Evolutionary conservation across 306 rosid genomes (phyloP).

Genomic region (Citrullus amarus): DNA sequence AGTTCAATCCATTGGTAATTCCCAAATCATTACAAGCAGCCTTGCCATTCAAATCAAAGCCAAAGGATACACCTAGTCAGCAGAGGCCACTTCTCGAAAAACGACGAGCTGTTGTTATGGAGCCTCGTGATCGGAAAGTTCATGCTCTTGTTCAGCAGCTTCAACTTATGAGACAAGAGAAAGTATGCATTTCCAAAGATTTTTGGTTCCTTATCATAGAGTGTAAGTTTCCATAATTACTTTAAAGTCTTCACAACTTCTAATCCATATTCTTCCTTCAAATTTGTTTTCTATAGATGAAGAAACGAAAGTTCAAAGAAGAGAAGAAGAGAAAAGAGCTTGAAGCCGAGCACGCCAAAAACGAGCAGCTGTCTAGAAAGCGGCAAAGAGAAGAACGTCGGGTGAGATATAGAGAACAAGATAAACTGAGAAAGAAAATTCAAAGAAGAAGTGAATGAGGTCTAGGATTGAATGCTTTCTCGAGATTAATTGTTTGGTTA

Average conservation of each 20-base stretch:
- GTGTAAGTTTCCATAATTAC: background rate
- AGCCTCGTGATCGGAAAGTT: constrained; percentile 54
- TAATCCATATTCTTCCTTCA: background rate
- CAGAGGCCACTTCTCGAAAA: constrained; percentile 36
- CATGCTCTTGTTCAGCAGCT: constrained; percentile 58
- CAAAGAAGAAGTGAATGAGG: constrained; percentile 22
- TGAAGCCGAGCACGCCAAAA: constrained; percentile 56
- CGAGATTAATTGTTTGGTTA: background rate
- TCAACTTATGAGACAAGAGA: constrained; percentile 33
- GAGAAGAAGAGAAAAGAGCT: constrained; percentile 44
- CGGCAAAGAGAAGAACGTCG: constrained; percentile 83
- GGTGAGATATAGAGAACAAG: constrained; percentile 57
- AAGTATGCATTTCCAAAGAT: constrained; percentile 26
- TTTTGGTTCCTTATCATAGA: background rate
- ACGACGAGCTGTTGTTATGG: constrained; percentile 66
- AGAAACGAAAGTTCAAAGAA: constrained; percentile 65
- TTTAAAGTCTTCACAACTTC: too few species aligned
- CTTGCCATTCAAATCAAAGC: constrained; percentile 73
- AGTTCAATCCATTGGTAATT: constrained; percentile 79
- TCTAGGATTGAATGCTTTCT: too few species aligned
- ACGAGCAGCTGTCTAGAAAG: constrained; percentile 45
- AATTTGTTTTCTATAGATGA: constrained; percentile 29
- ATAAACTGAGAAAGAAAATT: constrained; percentile 48
- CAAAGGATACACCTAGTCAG: constrained; percentile 41
- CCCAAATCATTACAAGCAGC: constrained; percentile 53